Percentiles rank a stretch among this genome's conserved stretches.
Evolutionary conservation across 179 eudicot genomes (phyloP).

Genomic region (Drosera spatulata): DNA sequence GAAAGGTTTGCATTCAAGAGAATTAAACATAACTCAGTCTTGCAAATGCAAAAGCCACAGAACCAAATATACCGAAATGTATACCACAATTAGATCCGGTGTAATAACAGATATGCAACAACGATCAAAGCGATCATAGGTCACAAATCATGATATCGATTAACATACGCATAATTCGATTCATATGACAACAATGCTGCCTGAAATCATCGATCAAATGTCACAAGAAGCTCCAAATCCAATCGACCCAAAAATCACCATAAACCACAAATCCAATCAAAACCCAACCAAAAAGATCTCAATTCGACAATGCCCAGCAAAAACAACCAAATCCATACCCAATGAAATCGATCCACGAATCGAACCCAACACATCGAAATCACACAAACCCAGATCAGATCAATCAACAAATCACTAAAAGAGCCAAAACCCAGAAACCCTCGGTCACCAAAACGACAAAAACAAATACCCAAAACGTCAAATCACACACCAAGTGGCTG

Average conservation of each 20-base stretch:
- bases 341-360: neutral
- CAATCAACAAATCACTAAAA: neutral
- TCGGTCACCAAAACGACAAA: neutral
- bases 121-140: too few relatives aligned
- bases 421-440: neutral
- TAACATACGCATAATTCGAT: neutral
- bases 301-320: neutral
- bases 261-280: neutral
- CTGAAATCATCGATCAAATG: neutral
- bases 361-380: neutral
- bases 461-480: neutral
- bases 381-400: slow-evolving; percentile 4
- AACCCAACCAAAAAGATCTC: neutral
- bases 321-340: neutral
- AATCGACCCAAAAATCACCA: neutral
- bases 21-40: neutral
- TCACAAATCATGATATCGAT: too few relatives aligned
- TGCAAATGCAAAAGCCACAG: neutral
- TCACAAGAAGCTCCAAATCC: neutral
- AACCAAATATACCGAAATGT: neutral
- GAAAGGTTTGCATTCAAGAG: too few relatives aligned
- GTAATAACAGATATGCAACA: neutral
- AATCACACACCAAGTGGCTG: slow-evolving; percentile 25
- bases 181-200: neutral
- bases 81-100: neutral